phyloP scores from a whole-genome alignment of 2,329 filamentous ascomycete genomes.

The Myriosclerotinia duriaeana region DNA sequence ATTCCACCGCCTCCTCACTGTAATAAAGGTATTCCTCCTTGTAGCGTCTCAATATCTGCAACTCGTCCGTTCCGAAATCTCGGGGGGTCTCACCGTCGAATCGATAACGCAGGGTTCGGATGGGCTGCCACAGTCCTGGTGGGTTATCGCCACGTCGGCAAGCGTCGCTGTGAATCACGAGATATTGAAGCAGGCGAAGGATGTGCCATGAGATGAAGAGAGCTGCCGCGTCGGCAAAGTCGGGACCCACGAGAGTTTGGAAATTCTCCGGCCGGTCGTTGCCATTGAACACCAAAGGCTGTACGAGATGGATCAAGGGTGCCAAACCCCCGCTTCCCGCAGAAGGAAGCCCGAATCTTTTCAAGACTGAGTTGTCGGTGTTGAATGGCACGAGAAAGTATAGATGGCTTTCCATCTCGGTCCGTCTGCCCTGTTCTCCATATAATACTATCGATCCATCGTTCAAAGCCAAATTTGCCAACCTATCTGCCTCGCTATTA shows the following conservation, averaged over 20 bases:
- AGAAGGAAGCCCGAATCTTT: not conserved
- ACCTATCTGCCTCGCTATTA: not conserved
- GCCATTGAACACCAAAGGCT: too few relatives aligned
- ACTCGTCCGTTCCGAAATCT: too few relatives aligned
- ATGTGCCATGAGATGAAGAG: not conserved
- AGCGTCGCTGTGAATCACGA: too few relatives aligned
- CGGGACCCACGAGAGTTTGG: too few relatives aligned
- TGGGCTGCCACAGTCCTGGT: not conserved
- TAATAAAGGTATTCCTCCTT: not conserved
- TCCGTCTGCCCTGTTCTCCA: not conserved
- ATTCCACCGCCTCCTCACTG: not conserved
- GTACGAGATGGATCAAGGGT: not conserved
- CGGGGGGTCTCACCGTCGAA: not conserved
- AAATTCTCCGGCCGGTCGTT: not conserved
- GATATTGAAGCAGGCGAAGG: not conserved
- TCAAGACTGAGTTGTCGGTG: not conserved
- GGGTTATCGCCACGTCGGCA: not conserved
- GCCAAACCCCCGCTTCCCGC: too few relatives aligned
- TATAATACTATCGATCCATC: not conserved
- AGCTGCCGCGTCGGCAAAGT: not conserved
- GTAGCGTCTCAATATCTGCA: too few relatives aligned
- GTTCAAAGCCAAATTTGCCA: not conserved
- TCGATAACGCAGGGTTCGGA: not conserved
- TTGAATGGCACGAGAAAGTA: not conserved
- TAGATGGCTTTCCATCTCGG: not conserved